Conservation (phyloP, 345 rosid species). For the Cardamine chenopodiifolia region DNA sequence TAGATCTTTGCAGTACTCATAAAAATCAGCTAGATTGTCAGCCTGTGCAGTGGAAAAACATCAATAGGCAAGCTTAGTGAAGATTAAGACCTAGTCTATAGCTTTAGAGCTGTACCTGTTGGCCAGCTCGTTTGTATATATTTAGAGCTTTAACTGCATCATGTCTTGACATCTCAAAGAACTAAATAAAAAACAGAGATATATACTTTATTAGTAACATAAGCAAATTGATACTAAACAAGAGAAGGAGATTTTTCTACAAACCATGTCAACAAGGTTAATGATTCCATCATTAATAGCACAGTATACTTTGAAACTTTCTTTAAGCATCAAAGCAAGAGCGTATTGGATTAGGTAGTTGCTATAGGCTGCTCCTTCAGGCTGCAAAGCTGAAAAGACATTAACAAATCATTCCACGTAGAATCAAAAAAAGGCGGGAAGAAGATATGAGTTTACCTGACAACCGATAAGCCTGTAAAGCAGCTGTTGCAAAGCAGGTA, state of each 20-base stretch:
- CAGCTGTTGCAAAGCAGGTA: constrained; percentile 91
- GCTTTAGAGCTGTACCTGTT: constrained; percentile 65
- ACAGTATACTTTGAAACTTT: constrained; percentile 69
- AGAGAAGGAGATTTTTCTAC: constrained; percentile 22
- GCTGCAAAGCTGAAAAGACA: constrained; percentile 56
- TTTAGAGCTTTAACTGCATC: constrained; percentile 86
- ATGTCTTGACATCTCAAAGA: constrained; percentile 92
- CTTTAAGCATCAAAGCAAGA: constrained; percentile 71
- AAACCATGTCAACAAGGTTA: constrained; percentile 91
- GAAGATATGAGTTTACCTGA: constrained; percentile 54
- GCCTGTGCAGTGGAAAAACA: constrained; percentile 60
- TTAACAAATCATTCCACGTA: constrained; percentile 24
- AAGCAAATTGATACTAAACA: constrained; percentile 24
- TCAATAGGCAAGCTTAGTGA: neutral
- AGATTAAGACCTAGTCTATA: constrained; percentile 14
- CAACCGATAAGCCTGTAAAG: constrained; percentile 85
- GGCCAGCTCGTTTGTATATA: constrained; percentile 83
- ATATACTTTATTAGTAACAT: constrained; percentile 6
- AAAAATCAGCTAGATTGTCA: constrained; percentile 51
- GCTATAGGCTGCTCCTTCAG: constrained; percentile 82
- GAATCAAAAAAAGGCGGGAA: neutral
- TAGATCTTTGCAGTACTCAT: constrained; percentile 41
- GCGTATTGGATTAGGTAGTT: constrained; percentile 82
- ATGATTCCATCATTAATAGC: constrained; percentile 89
- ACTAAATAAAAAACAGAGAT: constrained; percentile 50